Evolutionary conservation across 805 yeast genomes (phyloP).

Genomic region (Pichia eremophila): DNA sequence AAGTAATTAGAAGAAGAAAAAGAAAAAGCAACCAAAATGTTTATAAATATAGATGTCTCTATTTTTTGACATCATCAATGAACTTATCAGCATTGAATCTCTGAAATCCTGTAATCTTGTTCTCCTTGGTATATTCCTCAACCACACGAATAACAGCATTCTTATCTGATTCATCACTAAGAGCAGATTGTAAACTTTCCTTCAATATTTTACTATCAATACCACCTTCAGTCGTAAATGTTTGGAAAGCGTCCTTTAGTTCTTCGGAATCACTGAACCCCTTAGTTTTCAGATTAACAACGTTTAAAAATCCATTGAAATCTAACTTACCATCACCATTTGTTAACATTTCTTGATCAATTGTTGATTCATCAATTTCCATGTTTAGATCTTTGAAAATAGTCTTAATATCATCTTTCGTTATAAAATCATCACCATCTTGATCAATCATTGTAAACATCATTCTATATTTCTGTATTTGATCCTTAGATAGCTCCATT

Average conservation of each 20-base stretch:
- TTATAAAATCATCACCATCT: conserved; percentile 63
- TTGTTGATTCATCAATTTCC: conserved; percentile 39
- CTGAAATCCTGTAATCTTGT: conserved; percentile 47
- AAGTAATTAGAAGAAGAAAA: neutral
- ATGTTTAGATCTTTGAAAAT: conserved; percentile 29
- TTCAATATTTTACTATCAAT: conserved; percentile 17
- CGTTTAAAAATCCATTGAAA: conserved; percentile 57
- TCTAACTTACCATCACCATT: conserved; percentile 47
- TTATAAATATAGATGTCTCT: neutral
- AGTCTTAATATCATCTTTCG: conserved; percentile 44
- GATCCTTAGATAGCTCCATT: conserved; percentile 30
- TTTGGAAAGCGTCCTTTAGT: conserved; percentile 49
- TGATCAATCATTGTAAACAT: conserved; percentile 76
- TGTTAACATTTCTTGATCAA: conserved; percentile 31
- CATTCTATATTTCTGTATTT: conserved; percentile 57
- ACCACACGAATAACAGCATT: conserved; percentile 24
- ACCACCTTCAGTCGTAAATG: conserved; percentile 31
- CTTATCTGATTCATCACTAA: neutral
- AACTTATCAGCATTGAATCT: conserved; percentile 56
- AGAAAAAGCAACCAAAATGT: neutral
- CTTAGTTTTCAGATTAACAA: conserved; percentile 46
- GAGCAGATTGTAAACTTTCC: neutral
- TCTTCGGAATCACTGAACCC: conserved; percentile 44
- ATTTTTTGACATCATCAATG: conserved; percentile 32
- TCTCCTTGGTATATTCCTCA: conserved; percentile 43